Evolutionary conservation across 2,329 filamentous ascomycete genomes (phyloP), one percentile per base, ranked within the genome.

Genomic region (Falciphora oryzae): DNA sequence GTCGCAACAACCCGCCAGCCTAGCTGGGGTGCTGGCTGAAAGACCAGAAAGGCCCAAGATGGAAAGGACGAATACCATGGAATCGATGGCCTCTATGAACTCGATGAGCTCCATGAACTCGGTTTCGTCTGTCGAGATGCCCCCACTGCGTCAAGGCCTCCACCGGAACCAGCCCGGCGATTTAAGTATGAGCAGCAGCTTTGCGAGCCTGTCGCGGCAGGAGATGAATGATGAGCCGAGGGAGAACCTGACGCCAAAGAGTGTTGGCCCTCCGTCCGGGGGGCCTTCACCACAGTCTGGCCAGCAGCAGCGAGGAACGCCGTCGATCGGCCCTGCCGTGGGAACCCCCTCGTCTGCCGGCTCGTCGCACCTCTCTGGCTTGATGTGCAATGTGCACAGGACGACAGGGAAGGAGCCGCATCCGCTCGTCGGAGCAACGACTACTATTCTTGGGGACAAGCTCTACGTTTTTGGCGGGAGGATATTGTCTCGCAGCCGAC

Each of bases 381-480:
- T 89, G 64, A 88, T 89, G 85, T 89, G 86, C 72, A 89, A 89
- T 72, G 86, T 89, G n/a, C 86, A 89, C 70, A 81, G 93, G 68
- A 98, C 95, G 1, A 98, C 94, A 0, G 95, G 95, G 50, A 88
- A 88, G 67, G 93, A 98, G 73, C 95, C 95, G 3, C 92, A 91
- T 72, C 91, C 95, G 3, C 81, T 98, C 2, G 95, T 99, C 0
- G 95, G 95, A 38, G 94, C 95, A 6, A 97, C 95, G 0, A 98
- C 95, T 0, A 98, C 95, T 0, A 91, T 98, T 61, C 77, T 99
- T 1, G 95, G 94, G 32, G 95, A 99, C 76, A 97, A 96, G 75
- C 83, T 99, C 28, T 99, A 97, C 75, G 93, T 98, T 4, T 99
- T 98, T 79, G 95, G 95, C 60, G 95, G 95, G 10, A 85, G 94